Evolutionary conservation across 2,329 filamentous ascomycete genomes (phyloP).

Genomic region (Phialocephala subalpina): DNA sequence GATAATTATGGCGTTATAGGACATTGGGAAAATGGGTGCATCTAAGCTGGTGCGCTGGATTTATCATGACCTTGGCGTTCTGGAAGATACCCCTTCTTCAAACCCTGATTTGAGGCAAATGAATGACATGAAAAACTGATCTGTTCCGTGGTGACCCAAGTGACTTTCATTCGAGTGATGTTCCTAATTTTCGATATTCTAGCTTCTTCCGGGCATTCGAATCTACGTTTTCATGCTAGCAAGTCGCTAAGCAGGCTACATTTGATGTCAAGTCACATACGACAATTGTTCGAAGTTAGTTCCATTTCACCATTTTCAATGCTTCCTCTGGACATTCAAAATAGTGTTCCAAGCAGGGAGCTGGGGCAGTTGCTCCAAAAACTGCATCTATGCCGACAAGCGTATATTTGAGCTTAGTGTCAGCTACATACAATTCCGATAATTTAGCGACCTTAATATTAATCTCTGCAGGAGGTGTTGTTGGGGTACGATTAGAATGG

Average conservation of each 20-base stretch:
- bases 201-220: too few species aligned
- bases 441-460: background rate
- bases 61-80: background rate
- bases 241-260: too few species aligned
- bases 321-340: too few species aligned
- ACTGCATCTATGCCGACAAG: background rate
- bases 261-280: too few species aligned
- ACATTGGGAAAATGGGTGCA: background rate
- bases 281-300: too few species aligned
- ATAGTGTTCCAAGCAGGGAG: background rate
- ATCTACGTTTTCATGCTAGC: too few species aligned
- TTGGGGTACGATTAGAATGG: too few species aligned
- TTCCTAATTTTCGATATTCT: too few species aligned
- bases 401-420: background rate
- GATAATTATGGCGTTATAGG: background rate
- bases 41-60: background rate
- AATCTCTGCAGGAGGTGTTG: background rate
- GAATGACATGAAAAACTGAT: background rate
- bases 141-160: background rate
- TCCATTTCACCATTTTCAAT: too few species aligned
- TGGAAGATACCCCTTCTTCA: background rate
- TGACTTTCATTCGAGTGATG: too few species aligned
- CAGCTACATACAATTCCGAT: background rate
- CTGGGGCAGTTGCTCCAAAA: background rate
- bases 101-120: background rate